A percentile compares a stretch with the other conserved stretches of the same genome.
Evolutionary conservation across 352 stramenopile genomes (phyloP).

Genomic region (Globisporangium nagaii): DNA sequence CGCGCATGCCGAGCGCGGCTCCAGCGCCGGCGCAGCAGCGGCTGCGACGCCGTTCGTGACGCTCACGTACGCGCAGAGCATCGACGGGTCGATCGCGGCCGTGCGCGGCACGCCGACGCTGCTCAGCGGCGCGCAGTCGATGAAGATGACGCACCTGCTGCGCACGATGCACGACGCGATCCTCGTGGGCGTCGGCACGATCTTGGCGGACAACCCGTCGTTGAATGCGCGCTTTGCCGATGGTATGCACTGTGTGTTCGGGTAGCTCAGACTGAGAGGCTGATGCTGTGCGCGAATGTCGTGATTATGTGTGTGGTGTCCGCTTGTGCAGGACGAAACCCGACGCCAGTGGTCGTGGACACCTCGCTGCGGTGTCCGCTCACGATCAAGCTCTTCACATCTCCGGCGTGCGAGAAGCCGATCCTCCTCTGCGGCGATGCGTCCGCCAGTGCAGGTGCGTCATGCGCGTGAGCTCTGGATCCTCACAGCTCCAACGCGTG

Average conservation of each 20-base stretch:
- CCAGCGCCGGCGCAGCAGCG: not conserved
- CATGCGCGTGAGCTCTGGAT: not conserved
- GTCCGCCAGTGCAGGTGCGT: conserved; percentile 19
- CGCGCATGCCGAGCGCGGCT: not conserved
- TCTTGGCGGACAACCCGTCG: conserved; percentile 85
- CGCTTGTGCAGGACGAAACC: conserved; percentile 37
- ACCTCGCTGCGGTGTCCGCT: conserved; percentile 56
- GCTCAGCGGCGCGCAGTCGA: conserved; percentile 59
- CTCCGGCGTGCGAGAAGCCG: conserved; percentile 58
- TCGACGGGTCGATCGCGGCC: conserved; percentile 78
- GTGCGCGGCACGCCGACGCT: conserved; percentile 62
- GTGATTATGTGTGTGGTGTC: not conserved
- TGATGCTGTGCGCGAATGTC: not conserved
- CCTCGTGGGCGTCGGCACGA: conserved; percentile 81
- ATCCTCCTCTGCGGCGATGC: conserved; percentile 44
- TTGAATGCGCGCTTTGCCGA: conserved; percentile 66
- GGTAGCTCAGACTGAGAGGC: too few relatives aligned
- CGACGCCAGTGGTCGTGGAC: conserved; percentile 74
- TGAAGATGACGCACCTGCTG: conserved; percentile 87
- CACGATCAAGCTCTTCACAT: conserved; percentile 73
- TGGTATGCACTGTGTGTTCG: conserved; percentile 19
- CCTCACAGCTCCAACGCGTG: too few relatives aligned
- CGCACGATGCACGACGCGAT: conserved; percentile 85
- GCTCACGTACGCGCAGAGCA: conserved; percentile 87
- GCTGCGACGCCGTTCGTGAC: conserved; percentile 46